A percentile compares a stretch with the other conserved stretches of the same genome.
These are phyloP conservation scores for Anthostomella pinea DNA, from an alignment of 2,329 filamentous ascomycete species.

Conservation along the genomic window DNA sequence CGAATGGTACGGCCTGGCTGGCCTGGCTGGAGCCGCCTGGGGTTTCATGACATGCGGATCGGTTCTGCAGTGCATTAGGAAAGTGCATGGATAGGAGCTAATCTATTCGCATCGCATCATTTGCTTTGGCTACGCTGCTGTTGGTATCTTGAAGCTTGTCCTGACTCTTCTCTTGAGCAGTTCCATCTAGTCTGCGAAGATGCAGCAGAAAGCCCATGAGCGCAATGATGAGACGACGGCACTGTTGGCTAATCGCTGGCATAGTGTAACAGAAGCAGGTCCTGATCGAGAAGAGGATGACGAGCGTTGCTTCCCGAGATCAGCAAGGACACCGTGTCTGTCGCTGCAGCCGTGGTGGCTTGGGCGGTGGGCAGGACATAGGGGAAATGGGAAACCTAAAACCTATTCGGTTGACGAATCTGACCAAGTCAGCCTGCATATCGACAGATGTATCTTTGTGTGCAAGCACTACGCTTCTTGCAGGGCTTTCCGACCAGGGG, in stretches of 20 bases:
- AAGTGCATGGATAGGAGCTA: constrained; percentile 21
- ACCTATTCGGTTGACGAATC: too few species aligned
- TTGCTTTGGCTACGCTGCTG: constrained; percentile 54
- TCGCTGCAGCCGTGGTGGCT: too few species aligned
- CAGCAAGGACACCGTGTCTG: constrained; percentile 34
- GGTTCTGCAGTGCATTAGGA: constrained; percentile 50
- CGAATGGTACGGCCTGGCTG: constrained; percentile 60
- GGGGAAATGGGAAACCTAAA: too few species aligned
- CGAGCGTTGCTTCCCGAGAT: constrained; percentile 53
- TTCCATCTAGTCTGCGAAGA: constrained; percentile 32
- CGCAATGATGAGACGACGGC: constrained; percentile 19
- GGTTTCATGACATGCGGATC: constrained; percentile 59
- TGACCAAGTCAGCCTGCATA: too few species aligned
- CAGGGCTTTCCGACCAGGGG: too few species aligned
- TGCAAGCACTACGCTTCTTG: too few species aligned
- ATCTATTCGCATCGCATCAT: constrained; percentile 34
- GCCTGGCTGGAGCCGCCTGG: constrained; percentile 57
- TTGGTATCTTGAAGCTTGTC: constrained; percentile 56
- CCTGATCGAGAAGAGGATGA: constrained; percentile 7
- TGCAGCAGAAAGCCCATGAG: constrained; percentile 11
- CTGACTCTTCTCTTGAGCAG: constrained; percentile 47
- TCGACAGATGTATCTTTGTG: too few species aligned
- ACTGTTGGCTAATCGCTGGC: constrained; percentile 13
- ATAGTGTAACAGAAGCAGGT: background rate
- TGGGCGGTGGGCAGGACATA: too few species aligned